These are phyloP conservation scores for Collariella sp. DNA, from an alignment of 495 filamentous ascomycete genomes.

Conservation along the genomic window DNA sequence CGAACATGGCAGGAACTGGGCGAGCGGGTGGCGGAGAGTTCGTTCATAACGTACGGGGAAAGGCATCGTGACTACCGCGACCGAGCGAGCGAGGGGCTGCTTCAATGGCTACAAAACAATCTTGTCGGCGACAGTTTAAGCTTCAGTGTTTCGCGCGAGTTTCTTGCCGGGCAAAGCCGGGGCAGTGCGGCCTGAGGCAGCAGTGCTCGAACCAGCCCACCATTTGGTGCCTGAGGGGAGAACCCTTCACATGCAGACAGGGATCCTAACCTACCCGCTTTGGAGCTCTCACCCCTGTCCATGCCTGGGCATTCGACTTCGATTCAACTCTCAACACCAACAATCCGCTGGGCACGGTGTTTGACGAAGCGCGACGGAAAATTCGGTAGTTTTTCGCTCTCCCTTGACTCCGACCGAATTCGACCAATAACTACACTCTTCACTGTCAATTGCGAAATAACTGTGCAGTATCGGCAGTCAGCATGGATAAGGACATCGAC, in stretches of 20 bases:
- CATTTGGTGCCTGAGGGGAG: slow-evolving; percentile 3
- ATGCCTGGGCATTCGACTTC: no score
- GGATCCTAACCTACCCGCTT: no score
- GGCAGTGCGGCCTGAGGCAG: slow-evolving; percentile 19
- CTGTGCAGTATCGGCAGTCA: background rate
- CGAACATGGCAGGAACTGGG: background rate
- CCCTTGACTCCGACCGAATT: no score
- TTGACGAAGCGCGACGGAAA: no score
- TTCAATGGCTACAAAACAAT: slow-evolving; percentile 26
- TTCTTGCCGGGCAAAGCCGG: slow-evolving; percentile 32
- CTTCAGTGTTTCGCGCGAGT: slow-evolving; percentile 28
- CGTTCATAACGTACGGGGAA: slow-evolving; percentile 28
- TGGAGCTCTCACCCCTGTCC: no score
- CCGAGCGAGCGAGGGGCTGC: slow-evolving; percentile 20
- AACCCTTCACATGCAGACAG: background rate
- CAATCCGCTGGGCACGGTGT: no score
- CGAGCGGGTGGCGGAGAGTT: background rate
- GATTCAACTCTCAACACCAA: no score
- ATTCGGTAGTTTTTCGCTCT: no score
- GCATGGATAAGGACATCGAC: slow-evolving; percentile 54
- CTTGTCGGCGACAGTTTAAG: slow-evolving; percentile 10
- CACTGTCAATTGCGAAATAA: background rate
- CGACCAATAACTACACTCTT: no score
- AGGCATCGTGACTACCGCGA: slow-evolving; percentile 30
- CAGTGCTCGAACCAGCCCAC: background rate